phyloP scores from a whole-genome alignment of 2,329 filamentous ascomycete species.

The Cucurbitaria berberidis region DNA sequence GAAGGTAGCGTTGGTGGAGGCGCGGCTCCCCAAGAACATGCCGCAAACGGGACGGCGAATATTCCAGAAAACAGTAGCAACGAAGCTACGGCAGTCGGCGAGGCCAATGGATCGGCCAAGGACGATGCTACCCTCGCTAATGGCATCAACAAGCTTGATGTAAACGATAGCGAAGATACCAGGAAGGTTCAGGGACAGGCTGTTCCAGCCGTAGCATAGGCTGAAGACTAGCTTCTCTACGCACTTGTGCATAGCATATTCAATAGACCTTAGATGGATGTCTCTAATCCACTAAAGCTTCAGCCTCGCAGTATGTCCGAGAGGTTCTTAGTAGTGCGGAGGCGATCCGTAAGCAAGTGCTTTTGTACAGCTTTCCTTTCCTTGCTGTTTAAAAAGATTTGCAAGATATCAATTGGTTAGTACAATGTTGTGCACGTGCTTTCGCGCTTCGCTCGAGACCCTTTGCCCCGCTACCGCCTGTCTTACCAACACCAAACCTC shows the following conservation, averaged over 20 bases:
- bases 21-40: neutral
- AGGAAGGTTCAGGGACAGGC: neutral
- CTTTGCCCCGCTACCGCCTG: neutral
- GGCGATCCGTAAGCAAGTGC: too few relatives aligned
- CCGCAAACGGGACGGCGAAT: neutral
- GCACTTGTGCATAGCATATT: neutral
- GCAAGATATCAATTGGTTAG: neutral
- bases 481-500: neutral
- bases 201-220: neutral
- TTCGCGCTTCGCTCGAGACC: neutral
- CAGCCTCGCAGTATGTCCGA: neutral
- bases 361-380: too few relatives aligned
- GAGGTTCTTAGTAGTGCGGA: too few relatives aligned
- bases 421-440: neutral
- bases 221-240: too few relatives aligned
- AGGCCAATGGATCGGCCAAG: conserved; percentile 7
- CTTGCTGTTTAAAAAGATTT: too few relatives aligned
- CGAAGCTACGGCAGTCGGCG: neutral
- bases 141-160: neutral
- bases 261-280: neutral
- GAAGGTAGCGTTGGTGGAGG: conserved; percentile 32
- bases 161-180: neutral
- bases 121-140: conserved; percentile 3
- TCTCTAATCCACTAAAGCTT: neutral
- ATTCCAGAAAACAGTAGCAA: neutral